Base-by-base conservation (phyloP, 768 basidiomycete genomes). In the Hygrophoropsis aurantiaca region DNA sequence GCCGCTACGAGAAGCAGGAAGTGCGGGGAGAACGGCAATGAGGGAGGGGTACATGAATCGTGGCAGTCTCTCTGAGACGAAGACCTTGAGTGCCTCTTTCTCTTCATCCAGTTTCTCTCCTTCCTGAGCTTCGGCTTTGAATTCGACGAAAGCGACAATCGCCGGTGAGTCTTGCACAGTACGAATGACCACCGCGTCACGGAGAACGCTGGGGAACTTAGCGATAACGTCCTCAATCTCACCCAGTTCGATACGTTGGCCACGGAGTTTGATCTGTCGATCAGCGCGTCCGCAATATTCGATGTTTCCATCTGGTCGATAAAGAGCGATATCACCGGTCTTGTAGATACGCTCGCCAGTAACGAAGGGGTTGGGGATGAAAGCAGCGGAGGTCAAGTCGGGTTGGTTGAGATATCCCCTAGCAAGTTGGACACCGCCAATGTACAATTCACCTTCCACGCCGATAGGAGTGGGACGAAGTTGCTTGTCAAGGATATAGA, bases 181-280 rank as follows among this genome's bases (percentile, higher is more conserved):
- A 19, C 63, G 58, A 36, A 64, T 65, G 50, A 63, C 44, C 26
- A 60, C 60, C 4, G 55, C 59, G 21, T 35, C 53, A 8, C 58
- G 54, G 36, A 50, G 51, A 5, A 60, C 55, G n/a, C 35, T 26
- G 3, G 53, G 26, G 34, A 52, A 58, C 35, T 65, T 65, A 39
- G 51, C 50, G 15, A 64, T 62, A 2, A 62, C 61, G 34, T 58
- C 56, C 51, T 67, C 66, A 11, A 67, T 57, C 47, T 67, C 66
- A 10, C 62, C 60, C 9, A 63, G 59, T 35, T 67, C 66, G n/a
- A 67, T 59, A 20, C 67, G 62, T 18, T 58, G 60, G 19, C 67
- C 66, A 6, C 62, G 60, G 44, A 67, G 56, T 47, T 67, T 67
- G 46, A 67, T 58, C 35, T 67, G 66, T 26, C 65, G 55, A 56